Conservation (phyloP, 352 stramenopile species). For the Thalassiosira hispida region DNA sequence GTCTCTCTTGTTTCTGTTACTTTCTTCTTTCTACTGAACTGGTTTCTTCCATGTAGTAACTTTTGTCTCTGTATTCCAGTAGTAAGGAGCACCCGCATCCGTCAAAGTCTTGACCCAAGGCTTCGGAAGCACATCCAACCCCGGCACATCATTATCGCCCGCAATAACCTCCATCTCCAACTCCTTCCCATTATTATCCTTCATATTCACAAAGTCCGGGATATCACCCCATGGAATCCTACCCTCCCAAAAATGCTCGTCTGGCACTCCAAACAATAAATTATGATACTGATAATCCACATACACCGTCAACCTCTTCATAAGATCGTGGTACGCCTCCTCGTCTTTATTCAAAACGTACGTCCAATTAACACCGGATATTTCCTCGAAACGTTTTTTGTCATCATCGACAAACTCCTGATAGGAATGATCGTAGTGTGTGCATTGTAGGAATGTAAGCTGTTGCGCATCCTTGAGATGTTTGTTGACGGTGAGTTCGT, state of each 20-base stretch:
- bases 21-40: conserved; percentile 2
- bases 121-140: conserved; percentile 34
- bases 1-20: conserved; percentile 48
- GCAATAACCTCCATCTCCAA: conserved; percentile 51
- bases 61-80: conserved; percentile 74
- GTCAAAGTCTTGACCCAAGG: conserved; percentile 73
- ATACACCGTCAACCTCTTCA: conserved; percentile 75
- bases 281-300: conserved; percentile 80
- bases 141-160: conserved; percentile 18
- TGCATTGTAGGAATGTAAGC: conserved; percentile 92
- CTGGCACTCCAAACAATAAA: conserved; percentile 71
- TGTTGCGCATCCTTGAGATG: conserved; percentile 95
- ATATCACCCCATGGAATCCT: conserved; percentile 79
- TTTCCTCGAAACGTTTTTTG: conserved; percentile 66
- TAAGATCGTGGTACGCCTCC: conserved; percentile 51
- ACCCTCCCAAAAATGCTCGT: conserved; percentile 72
- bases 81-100: conserved; percentile 74
- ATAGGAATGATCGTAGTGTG: conserved; percentile 92
- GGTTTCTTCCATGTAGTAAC: conserved; percentile 70
- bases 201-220: conserved; percentile 71
- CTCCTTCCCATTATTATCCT: conserved; percentile 62
- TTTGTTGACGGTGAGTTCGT: conserved; percentile 95
- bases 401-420: conserved; percentile 74
- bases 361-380: conserved; percentile 61
- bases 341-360: conserved; percentile 67